phyloP scores from a whole-genome alignment of 306 rosid genomes.

The Benincasa hispida region DNA sequence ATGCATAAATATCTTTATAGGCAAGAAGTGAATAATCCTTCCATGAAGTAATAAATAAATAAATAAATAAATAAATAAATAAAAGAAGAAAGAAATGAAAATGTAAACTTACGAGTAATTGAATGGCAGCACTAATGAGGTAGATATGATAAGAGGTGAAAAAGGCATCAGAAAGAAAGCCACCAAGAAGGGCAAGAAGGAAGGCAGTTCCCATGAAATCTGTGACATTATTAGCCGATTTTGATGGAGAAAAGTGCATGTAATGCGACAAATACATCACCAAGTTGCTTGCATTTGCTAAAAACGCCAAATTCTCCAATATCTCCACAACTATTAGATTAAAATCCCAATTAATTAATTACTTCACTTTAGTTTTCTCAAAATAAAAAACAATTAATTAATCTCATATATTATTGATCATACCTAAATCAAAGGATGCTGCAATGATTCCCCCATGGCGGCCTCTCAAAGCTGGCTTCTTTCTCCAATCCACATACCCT shows the following conservation, averaged over 20 bases:
- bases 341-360: background rate
- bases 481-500: conserved; percentile 85
- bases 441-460: conserved; percentile 94
- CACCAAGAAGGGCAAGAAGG: conserved; percentile 92
- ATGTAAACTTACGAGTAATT: conserved; percentile 39
- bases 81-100: background rate
- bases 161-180: conserved; percentile 77
- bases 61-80: too few species aligned
- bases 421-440: conserved; percentile 72
- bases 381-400: too few species aligned
- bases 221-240: conserved; percentile 82
- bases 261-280: conserved; percentile 42
- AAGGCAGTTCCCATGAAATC: conserved; percentile 95
- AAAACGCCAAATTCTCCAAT: conserved; percentile 77
- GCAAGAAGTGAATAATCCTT: too few species aligned
- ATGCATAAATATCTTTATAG: background rate
- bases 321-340: conserved; percentile 47
- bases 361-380: background rate
- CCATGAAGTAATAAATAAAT: too few species aligned
- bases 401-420: background rate
- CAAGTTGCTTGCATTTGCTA: conserved; percentile 94
- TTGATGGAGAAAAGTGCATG: conserved; percentile 80
- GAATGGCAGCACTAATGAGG: conserved; percentile 67
- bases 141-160: conserved; percentile 73
- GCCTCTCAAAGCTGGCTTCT: conserved; percentile 44